These are phyloP conservation scores for Margaritispora aquatica DNA, from an alignment of 495 filamentous ascomycete genomes.

Conservation along the genomic window DNA sequence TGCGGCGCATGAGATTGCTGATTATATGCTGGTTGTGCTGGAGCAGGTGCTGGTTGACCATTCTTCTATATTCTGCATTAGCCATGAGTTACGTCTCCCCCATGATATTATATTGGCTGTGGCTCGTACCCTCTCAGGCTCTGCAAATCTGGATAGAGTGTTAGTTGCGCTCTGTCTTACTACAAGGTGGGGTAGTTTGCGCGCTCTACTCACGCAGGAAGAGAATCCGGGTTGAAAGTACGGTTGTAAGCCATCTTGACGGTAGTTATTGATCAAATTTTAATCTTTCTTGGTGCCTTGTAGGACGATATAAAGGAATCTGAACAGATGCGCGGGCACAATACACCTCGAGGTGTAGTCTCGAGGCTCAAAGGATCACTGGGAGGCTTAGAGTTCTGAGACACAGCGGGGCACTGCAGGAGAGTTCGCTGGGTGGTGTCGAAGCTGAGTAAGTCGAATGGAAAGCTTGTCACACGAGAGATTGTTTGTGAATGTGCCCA, in stretches of 20 bases:
- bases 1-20: constrained; percentile 26
- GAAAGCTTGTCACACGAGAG: background rate
- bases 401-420: background rate
- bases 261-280: background rate
- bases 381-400: background rate
- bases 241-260: constrained; percentile 86
- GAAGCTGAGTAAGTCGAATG: background rate
- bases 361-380: background rate
- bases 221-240: constrained; percentile 89
- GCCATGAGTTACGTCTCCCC: constrained; percentile 2
- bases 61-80: constrained; percentile 1
- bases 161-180: constrained; percentile 18
- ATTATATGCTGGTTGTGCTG: constrained; percentile 7
- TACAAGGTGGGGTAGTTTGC: background rate
- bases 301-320: background rate
- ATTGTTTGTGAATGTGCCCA: background rate
- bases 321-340: background rate
- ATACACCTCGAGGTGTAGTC: background rate
- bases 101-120: background rate
- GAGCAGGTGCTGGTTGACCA: constrained; percentile 9
- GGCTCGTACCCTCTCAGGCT: constrained; percentile 74
- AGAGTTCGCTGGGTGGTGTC: background rate
- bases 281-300: background rate
- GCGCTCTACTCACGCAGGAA: constrained; percentile 74
- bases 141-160: constrained; percentile 63